These are phyloP conservation scores for Leccinellum albellum DNA, from an alignment of 768 basidiomycete genomes.

Conservation along the genomic window DNA sequence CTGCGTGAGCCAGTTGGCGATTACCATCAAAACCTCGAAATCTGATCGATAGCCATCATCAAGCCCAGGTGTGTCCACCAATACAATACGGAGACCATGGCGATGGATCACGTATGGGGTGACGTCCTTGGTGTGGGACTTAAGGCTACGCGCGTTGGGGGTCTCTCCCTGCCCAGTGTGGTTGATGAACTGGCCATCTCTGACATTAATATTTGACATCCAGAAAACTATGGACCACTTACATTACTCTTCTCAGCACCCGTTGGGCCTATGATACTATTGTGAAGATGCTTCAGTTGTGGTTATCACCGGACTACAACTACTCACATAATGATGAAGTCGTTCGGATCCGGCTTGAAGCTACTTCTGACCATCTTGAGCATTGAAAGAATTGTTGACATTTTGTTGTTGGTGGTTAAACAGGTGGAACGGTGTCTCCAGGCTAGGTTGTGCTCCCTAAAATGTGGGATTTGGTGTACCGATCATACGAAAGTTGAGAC, in stretches of 20 bases:
- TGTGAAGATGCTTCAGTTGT: neutral
- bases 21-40: conserved; percentile 1
- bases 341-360: conserved; percentile 8
- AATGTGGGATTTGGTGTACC: no score
- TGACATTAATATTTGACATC: neutral
- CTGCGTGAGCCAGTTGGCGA: conserved; percentile 19
- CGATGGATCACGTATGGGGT: neutral
- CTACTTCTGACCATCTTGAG: neutral
- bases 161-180: neutral
- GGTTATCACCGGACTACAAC: neutral
- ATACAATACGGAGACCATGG: neutral
- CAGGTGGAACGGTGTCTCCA: neutral
- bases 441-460: no score
- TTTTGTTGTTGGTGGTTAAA: neutral
- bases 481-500: no score
- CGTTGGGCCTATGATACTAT: conserved; percentile 24
- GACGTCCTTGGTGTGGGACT: conserved; percentile 11
- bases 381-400: neutral
- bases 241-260: conserved; percentile 26
- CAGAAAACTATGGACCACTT: neutral
- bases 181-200: conserved; percentile 12
- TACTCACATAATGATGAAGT: conserved; percentile 16
- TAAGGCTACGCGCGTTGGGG: neutral
- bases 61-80: conserved; percentile 23
- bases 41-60: conserved; percentile 18